A percentile compares a stretch with the other conserved stretches of the same genome.
phyloP scores from a whole-genome alignment of 306 rosid genomes.

The Citrullus colocynthis region DNA sequence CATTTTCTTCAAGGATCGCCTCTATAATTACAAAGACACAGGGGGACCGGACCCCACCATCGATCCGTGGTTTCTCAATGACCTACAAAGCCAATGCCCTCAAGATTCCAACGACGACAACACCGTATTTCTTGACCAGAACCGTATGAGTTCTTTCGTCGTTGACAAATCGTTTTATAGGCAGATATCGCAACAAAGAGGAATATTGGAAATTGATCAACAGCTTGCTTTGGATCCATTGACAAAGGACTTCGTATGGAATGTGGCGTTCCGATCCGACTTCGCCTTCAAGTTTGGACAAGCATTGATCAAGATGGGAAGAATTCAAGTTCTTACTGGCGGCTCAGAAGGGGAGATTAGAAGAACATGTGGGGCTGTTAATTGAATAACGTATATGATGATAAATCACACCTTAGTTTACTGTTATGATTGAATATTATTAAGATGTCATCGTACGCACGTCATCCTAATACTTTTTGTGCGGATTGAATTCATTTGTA shows the following conservation, averaged over 20 bases:
- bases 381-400: neutral
- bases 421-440: neutral
- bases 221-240: conserved; percentile 4
- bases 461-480: too few species aligned
- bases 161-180: conserved; percentile 17
- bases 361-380: conserved; percentile 10
- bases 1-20: conserved; percentile 21
- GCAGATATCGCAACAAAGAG: conserved; percentile 8
- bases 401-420: too few species aligned
- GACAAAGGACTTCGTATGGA: conserved; percentile 1
- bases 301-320: conserved; percentile 35
- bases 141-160: neutral
- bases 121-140: conserved; percentile 18
- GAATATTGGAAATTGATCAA: conserved; percentile 37
- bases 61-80: neutral
- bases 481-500: too few species aligned
- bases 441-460: too few species aligned
- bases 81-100: conserved; percentile 9
- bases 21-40: conserved; percentile 18
- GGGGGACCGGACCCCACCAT: conserved; percentile 20
- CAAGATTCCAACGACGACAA: neutral
- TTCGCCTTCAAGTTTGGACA: conserved; percentile 12
- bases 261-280: neutral
- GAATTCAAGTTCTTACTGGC: conserved; percentile 12
- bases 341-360: conserved; percentile 19